Conservation (phyloP, 179 eudicot genomes). For the Pouteria campechiana region DNA sequence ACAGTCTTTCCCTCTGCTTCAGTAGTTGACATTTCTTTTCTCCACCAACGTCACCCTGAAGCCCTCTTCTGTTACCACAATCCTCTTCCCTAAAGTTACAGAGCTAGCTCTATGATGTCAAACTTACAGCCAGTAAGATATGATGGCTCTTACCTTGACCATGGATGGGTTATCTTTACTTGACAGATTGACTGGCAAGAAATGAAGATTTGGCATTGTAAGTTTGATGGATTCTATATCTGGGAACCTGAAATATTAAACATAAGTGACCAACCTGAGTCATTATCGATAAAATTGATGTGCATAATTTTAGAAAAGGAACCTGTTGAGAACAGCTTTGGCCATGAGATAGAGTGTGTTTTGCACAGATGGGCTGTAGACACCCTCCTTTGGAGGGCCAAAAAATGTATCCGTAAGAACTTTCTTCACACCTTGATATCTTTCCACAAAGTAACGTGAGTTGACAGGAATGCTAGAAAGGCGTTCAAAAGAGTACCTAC, state of each 20-base stretch:
- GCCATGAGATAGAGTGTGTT: constrained; percentile 88
- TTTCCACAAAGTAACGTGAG: constrained; percentile 53
- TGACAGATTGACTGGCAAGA: constrained; percentile 76
- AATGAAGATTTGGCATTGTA: constrained; percentile 94
- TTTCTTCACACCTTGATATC: constrained; percentile 51
- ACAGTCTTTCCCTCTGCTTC: no score
- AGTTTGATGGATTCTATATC: constrained; percentile 56
- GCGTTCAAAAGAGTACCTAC: constrained; percentile 66
- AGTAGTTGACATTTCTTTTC: no score
- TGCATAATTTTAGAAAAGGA: no score
- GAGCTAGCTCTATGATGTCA: no score
- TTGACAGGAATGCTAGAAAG: constrained; percentile 43
- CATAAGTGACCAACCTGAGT: background rate
- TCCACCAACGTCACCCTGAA: no score
- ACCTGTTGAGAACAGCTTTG: constrained; percentile 75
- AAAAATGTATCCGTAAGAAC: constrained; percentile 63
- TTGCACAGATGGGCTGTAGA: constrained; percentile 95
- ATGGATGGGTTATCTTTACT: constrained; percentile 53
- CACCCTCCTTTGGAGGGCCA: constrained; percentile 76
- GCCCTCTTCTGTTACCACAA: no score
- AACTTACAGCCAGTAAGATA: no score
- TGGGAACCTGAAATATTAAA: constrained; percentile 43
- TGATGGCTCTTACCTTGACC: constrained; percentile 67
- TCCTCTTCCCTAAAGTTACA: no score
- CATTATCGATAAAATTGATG: no score